A percentile compares a stretch with the other conserved stretches of the same genome.
These are phyloP conservation scores for Diaporthe sp. DNA, from an alignment of 2,329 filamentous ascomycete genomes.

Conservation along the genomic window DNA sequence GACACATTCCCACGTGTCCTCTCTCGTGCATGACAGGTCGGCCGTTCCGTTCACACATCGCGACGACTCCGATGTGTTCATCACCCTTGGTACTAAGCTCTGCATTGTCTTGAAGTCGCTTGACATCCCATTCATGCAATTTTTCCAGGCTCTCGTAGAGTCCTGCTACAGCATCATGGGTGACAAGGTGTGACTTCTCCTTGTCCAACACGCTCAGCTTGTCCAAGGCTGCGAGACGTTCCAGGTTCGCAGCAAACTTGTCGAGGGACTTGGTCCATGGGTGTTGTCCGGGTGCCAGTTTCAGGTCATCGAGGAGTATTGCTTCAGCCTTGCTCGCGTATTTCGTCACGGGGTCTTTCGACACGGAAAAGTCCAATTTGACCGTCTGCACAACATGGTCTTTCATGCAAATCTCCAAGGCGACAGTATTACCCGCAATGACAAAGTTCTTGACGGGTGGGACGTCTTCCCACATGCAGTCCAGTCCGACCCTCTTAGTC, in stretches of 20 bases:
- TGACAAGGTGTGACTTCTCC: constrained; percentile 73
- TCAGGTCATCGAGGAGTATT: constrained; percentile 77
- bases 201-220: constrained; percentile 72
- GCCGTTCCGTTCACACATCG: constrained; percentile 79
- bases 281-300: constrained; percentile 70
- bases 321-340: constrained; percentile 73
- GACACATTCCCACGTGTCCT: constrained; percentile 75
- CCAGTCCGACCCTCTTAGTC: constrained; percentile 76
- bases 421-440: constrained; percentile 73
- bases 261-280: constrained; percentile 80
- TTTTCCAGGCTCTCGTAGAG: constrained; percentile 78
- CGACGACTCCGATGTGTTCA: constrained; percentile 66
- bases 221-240: constrained; percentile 78
- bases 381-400: constrained; percentile 75
- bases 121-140: constrained; percentile 79
- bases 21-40: constrained; percentile 79
- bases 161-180: constrained; percentile 82
- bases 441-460: constrained; percentile 66
- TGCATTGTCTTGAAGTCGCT: constrained; percentile 66
- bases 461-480: constrained; percentile 71
- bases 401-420: constrained; percentile 72
- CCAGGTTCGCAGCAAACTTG: constrained; percentile 79
- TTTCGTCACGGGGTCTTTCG: constrained; percentile 69
- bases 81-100: constrained; percentile 61
- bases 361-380: constrained; percentile 73